Evolutionary conservation across 2,329 filamentous ascomycete genomes (phyloP), one percentile per base, ranked within the genome.

Genomic region (Fusarium pininemorale): DNA sequence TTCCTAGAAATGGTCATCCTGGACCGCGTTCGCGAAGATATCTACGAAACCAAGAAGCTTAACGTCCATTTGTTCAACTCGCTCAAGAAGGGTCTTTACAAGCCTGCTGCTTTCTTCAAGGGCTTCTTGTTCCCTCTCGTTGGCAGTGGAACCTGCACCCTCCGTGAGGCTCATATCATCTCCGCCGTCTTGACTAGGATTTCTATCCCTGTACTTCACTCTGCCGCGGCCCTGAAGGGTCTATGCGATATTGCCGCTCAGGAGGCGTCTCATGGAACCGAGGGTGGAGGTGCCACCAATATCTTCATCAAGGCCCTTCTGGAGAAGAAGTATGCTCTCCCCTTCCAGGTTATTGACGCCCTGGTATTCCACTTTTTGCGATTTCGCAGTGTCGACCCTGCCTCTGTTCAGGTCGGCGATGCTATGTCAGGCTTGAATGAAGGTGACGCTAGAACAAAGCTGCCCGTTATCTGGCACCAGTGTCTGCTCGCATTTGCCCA

Each of bases 381-480:
- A 22, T 98, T 98, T 86, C 89, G 94, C 39, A 93, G 89, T 60
- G 88, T 90, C 32, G 91, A 93, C 70, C 88, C 90, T 6, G 86
- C 87, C 6, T 85, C 86, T 16, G 86, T 88, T 24, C 86, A 89
- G 38, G 77, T 76, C 7, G 82, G 80, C 5, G 91, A 92, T 63
- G 85, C 84, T 35, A 90, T 91, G 85, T 82, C 86, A 15, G 84
- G 81, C 67, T 73, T 83, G 22, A 79, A 82, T 65, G 84, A 83
- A 24, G 85, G 85, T n/a, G 88, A 89, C 54, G 85, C 83, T 69
- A 87, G 81, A 82, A 87, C 75, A 79, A 94, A 93, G 80, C 82
- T 98, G 74, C 96, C 97, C 0, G 95, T 99, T 13, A 91, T 99
- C 63, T 99, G 96, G 95, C 96, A 99, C 82, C 96, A 98, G 84